Evolutionary conservation across 352 stramenopile species (phyloP).

Genomic region (Thalassiosira livingstoniorum): DNA sequence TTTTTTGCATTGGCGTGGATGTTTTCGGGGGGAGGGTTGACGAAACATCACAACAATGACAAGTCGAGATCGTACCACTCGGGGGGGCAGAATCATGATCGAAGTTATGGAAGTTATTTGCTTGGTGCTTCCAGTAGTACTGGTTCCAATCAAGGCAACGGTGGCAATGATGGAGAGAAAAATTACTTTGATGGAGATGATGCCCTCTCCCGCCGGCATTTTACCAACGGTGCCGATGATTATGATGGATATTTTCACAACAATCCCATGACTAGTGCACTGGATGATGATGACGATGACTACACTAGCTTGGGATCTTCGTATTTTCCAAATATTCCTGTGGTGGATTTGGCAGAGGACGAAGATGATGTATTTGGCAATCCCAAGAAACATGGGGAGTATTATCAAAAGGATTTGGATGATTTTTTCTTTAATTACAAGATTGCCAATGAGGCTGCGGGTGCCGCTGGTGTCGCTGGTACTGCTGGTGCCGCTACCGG

Average conservation of each 20-base stretch:
- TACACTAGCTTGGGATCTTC: not conserved
- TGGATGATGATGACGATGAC: conserved; percentile 42
- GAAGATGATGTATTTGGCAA: conserved; percentile 24
- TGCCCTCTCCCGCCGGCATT: no score
- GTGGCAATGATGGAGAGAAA: conserved; percentile 17
- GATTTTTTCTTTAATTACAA: conserved; percentile 2
- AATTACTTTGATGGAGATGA: conserved; percentile 24
- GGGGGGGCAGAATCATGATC: conserved; percentile 1
- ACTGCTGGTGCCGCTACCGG: no score
- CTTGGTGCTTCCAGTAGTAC: not conserved
- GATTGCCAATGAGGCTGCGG: no score
- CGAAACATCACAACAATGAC: conserved; percentile 36
- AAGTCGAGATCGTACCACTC: conserved; percentile 5
- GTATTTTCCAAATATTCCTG: conserved; percentile 9
- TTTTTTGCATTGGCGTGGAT: conserved; percentile 50
- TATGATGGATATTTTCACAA: conserved; percentile 27
- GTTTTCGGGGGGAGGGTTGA: conserved; percentile 32
- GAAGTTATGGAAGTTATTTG: not conserved
- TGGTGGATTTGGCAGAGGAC: not conserved
- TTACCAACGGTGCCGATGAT: conserved; percentile 45
- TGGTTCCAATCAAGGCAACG: not conserved
- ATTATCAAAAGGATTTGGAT: no score
- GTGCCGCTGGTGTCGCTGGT: no score
- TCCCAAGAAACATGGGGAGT: no score
- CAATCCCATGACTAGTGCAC: conserved; percentile 5